Conservation (phyloP, 129 eudicot species). For the Smallanthus sonchifolius region DNA sequence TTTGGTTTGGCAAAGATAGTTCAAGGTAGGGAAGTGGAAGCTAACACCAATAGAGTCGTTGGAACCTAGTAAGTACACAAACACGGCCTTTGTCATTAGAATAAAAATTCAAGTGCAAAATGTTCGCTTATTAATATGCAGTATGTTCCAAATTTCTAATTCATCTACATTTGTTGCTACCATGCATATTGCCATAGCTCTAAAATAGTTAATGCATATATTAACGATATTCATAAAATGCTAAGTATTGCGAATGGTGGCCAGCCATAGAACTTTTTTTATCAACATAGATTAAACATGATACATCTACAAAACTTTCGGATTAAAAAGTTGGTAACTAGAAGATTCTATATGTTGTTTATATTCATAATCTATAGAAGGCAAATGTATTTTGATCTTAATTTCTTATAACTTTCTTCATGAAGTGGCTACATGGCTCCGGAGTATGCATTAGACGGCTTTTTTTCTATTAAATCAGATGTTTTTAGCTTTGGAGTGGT, state of each 20-base stretch:
- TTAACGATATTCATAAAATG: too few relatives aligned
- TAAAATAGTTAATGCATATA: too few relatives aligned
- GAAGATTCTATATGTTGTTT: not conserved
- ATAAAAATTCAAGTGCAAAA: too few relatives aligned
- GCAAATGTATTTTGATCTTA: not conserved
- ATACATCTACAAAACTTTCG: too few relatives aligned
- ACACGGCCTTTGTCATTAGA: not conserved
- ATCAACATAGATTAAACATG: too few relatives aligned
- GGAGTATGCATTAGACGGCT: slow-evolving; percentile 43
- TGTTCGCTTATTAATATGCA: too few relatives aligned
- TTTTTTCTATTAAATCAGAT: slow-evolving; percentile 41
- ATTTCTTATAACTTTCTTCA: not conserved
- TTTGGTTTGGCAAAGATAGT: slow-evolving; percentile 52
- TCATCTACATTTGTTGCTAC: too few relatives aligned
- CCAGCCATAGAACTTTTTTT: too few relatives aligned
- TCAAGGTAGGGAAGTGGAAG: slow-evolving; percentile 36
- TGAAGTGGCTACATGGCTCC: slow-evolving; percentile 41
- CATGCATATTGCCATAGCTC: too few relatives aligned
- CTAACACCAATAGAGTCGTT: slow-evolving; percentile 32
- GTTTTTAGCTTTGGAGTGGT: slow-evolving; percentile 55
- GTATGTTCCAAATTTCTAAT: too few relatives aligned
- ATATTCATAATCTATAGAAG: not conserved
- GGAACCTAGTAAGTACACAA: slow-evolving; percentile 41
- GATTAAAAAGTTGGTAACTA: not conserved
- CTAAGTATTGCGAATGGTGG: too few relatives aligned